Evolutionary conservation across 331 rosid genomes (phyloP), one percentile per base, ranked within the genome.

Genomic region (Malus hybrid): DNA sequence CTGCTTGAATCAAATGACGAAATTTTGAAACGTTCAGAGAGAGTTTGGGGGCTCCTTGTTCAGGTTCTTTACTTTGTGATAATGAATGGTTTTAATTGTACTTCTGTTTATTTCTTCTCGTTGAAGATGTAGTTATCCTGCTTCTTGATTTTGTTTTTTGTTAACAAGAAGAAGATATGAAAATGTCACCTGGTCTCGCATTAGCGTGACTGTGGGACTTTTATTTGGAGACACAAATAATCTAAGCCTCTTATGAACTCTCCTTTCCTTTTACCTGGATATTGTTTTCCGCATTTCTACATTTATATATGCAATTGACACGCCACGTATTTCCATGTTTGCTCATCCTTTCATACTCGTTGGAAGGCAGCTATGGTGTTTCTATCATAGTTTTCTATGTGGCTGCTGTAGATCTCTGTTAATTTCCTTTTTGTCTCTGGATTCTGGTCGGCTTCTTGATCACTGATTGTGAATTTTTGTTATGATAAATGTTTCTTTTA

Each of bases 31-130:
- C 93, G 90, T 84, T 94, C 99, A 8, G 96, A 92, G 87, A 85
- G 97, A 82, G 99, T 94, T 71, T 94, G 99, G 99, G 84, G 91
- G 86, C 97, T 92, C 48, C 97, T 94, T 76, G 84, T 94, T 83
- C 92, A 92, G 99, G 99, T 94, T 79, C 52, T 39, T 28, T 70
- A 71, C 55, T 33, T 73, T 18, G 66, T 73, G 67, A 59, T 33
- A 42, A 13, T 34, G 20, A 72, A 10, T 31, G 70, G 19, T 34
- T 83, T 73, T 60, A 39, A 27, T 61, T 33, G 20, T 72, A 55
- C 16, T 67, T 79, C 50, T 28, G 20, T 46, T 59, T 62, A 19
- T 54, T 12, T 33, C 9, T 64, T 10, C 16, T 63, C 10, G 10
- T 52, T 52, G 57, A 52, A 16, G 20, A 50, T 52, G 57, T 66